Base-by-base conservation (phyloP, 176 grass and related monocot species). In the Urochloa ruziziensis region DNA sequence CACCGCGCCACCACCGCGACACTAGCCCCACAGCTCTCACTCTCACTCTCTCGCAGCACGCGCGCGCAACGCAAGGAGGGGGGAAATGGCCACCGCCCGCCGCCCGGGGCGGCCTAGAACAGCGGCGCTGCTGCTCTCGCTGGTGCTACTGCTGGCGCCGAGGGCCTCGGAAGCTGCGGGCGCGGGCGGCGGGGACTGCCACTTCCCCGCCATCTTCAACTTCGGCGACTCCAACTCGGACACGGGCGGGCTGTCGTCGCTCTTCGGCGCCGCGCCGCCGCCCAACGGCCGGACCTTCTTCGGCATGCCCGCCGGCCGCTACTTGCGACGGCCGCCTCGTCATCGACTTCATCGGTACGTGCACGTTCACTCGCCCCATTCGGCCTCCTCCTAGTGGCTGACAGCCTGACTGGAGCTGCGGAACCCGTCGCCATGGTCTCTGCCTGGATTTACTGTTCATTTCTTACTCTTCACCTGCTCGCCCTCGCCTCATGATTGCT, bases 171-270 rank as follows among this genome's bases (percentile, higher is more conserved):
- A 15, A 14, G 32, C 21, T 34, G 83, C 19, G 1, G 80, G 25
- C 24, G 51, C 52, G 6, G 77, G 72, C 57, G 80, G 30, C 53
- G 83, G 53, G 1, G 53, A 82, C 70, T 98, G 96, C 75, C 37
- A 84, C 75, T 95, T 98, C 89, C 96, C 93, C 56, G 93, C 96
- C 25, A 44, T 97, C 59, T 97, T 97, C 92, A 97, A 97, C 81
- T 97, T 97, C 54, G 95, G 95, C 4, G 95, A 97, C 82, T 97
- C 95, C 88, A 97, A 97, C 86, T 97, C 92, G 17, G 95, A 97
- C 90, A 97, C 95, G 21, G 95, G 95, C 32, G 95, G 88, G n/a
- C 82, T 98, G 47, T 98, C 96, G 23, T 89, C 96, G 8, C 67
- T 87, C 27, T 98, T 98, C 79, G 93, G 93, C 44, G 82, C 91